Percentiles rank a stretch among this genome's conserved stretches.
Evolutionary conservation across 192 early-diverging fungal species (phyloP).

Genomic region (Haplosporangium gracile): DNA sequence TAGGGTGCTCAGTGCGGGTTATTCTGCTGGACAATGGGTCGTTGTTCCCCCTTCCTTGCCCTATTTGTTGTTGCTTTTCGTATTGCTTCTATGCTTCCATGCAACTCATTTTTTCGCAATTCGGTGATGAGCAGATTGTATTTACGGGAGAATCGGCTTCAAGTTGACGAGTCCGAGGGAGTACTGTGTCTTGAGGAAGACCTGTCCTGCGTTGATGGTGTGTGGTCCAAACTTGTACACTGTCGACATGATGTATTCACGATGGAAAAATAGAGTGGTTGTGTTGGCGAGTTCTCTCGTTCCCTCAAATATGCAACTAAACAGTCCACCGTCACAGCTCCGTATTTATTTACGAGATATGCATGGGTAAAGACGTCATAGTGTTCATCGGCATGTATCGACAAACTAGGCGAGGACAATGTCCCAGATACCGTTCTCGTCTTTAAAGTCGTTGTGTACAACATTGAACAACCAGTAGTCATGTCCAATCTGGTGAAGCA

Average conservation of each 20-base stretch:
- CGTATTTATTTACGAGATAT: neutral
- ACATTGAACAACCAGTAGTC: conserved; percentile 84
- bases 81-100: neutral
- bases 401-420: conserved; percentile 50
- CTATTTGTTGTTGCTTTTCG: neutral
- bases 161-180: conserved; percentile 89
- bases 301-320: neutral
- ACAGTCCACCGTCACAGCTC: too few relatives aligned
- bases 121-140: neutral
- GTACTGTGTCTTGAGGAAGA: conserved; percentile 81
- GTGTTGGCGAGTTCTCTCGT: neutral
- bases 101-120: neutral
- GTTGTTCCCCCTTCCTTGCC: neutral
- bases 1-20: neutral
- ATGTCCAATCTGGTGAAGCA: conserved; percentile 76
- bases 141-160: conserved; percentile 90
- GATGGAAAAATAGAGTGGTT: neutral
- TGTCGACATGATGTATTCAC: neutral
- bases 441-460: conserved; percentile 84
- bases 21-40: neutral
- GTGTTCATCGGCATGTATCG: too few relatives aligned
- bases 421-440: conserved; percentile 61
- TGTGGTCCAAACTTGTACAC: conserved; percentile 78
- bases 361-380: too few relatives aligned
- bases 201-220: conserved; percentile 74